Conservation (phyloP, 768 basidiomycete species). For the Mrakia gelida region DNA sequence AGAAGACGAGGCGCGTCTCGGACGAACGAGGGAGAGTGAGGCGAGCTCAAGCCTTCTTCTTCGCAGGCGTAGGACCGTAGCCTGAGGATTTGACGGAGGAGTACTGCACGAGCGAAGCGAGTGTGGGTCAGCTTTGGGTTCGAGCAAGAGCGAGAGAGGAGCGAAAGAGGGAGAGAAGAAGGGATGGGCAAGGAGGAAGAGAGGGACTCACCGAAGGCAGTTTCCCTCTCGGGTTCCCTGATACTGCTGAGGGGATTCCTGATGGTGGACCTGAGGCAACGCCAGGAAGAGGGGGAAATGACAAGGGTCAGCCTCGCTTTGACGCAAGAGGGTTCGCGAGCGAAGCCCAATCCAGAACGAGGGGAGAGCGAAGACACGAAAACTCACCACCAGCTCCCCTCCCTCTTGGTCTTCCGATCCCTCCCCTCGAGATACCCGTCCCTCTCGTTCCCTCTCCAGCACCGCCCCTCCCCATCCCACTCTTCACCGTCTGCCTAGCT, state of each 20-base stretch:
- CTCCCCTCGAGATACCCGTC: background rate
- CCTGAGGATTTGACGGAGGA: slow-evolving; percentile 19
- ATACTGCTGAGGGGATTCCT: slow-evolving; percentile 2
- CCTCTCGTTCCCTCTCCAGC: background rate
- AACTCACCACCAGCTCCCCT: too few relatives aligned
- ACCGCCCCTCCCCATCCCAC: background rate
- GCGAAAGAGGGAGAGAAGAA: background rate
- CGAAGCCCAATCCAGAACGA: too few relatives aligned
- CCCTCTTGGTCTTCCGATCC: background rate
- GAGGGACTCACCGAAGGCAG: background rate
- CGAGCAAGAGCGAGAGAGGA: background rate
- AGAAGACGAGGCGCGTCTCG: background rate
- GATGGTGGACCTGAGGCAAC: background rate
- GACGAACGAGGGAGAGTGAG: background rate
- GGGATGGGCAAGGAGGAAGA: too few relatives aligned
- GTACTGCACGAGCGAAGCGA: background rate
- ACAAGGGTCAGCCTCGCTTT: too few relatives aligned
- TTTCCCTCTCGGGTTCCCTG: background rate
- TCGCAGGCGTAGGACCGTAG: background rate
- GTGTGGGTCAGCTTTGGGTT: too few relatives aligned
- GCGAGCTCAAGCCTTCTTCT: background rate
- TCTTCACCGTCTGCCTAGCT: background rate
- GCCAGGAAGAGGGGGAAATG: background rate
- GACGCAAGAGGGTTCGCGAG: too few relatives aligned
- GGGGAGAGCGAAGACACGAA: too few relatives aligned